Base-by-base conservation (phyloP, 1,284 basidiomycete species). In the Meripilus lineatus region DNA sequence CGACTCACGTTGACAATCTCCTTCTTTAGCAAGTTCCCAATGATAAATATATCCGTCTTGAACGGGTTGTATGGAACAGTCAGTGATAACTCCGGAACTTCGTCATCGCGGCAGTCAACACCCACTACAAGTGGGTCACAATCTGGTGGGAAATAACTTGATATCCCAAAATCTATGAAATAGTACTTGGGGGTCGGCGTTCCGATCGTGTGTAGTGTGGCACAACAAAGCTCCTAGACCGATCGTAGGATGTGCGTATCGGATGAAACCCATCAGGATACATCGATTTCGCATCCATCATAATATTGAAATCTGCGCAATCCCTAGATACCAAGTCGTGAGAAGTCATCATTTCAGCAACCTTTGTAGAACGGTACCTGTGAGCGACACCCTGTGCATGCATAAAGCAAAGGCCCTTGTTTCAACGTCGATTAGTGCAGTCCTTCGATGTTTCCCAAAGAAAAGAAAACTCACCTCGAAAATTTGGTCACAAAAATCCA, bases 321-420 rank as follows among this genome's bases (percentile, higher is more conserved):
- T n/a, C n/a, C n/a, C n/a, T n/a, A n/a, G n/a, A n/a, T n/a, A n/a
- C 22, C 4, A 23, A 35, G 18, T 13, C 23, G 15, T 34, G 10
- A 34, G 24, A 6, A 4, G 20, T 17, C n/a, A n/a, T n/a, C 14
- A 23, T n/a, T 20, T 13, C 11, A 21, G 11, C 10, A 17, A 24
- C n/a, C 40, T 8, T 1, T 6, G 17, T 32, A 14, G 13, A 39
- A n/a, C n/a, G 45, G 35, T 40, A 55, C 58, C 57, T 50, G 47
- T 64, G 62, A 1, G 62, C 59, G 1, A 64, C 48, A 5, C 49
- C 30, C 7, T 56, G 47, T 3, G 26, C 37, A 32, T 64, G 62
- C 25, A 64, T 38, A 40, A 61, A 62, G 13, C 37, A 34, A 24
- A 55, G 40, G 17, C 62, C 62, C 61, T 55, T n/a, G 8, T 32